These are phyloP conservation scores for Astrocystis sublimbata DNA, from an alignment of 495 filamentous ascomycete genomes.

Conservation along the genomic window DNA sequence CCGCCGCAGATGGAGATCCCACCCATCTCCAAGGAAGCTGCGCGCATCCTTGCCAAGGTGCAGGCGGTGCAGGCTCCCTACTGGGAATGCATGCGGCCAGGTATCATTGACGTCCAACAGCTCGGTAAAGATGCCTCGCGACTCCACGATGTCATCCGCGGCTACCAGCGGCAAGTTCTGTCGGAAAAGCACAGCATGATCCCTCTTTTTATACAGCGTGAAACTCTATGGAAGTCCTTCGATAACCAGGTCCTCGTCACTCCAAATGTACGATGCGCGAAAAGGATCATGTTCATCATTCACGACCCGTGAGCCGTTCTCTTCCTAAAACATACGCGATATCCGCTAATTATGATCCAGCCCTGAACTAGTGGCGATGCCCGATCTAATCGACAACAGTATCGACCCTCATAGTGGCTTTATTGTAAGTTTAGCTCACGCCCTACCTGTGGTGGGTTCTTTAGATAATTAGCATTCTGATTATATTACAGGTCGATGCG, in stretches of 20 bases:
- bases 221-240: conserved; percentile 72
- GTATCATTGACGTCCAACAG: conserved; percentile 47
- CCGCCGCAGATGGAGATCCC: conserved; percentile 66
- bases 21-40: conserved; percentile 50
- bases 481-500: conserved; percentile 66
- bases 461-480: not conserved
- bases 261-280: conserved; percentile 38
- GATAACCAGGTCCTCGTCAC: conserved; percentile 90
- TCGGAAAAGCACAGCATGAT: conserved; percentile 73
- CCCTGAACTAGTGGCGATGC: conserved; percentile 68
- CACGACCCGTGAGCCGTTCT: conserved; percentile 69
- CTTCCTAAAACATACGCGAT: not conserved
- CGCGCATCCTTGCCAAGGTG: conserved; percentile 50
- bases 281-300: conserved; percentile 69
- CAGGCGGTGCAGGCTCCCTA: conserved; percentile 56
- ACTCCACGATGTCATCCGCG: conserved; percentile 69
- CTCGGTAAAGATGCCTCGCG: conserved; percentile 36
- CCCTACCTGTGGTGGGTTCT: not conserved
- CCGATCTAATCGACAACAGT: conserved; percentile 66
- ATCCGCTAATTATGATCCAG: conserved; percentile 42
- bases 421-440: conserved; percentile 65
- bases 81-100: conserved; percentile 62
- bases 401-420: conserved; percentile 81
- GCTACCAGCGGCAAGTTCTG: conserved; percentile 68
- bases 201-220: conserved; percentile 70